Evolutionary conservation across 2,329 filamentous ascomycete genomes (phyloP), one percentile per base, ranked within the genome.

Genomic region (Cordyceps militaris): DNA sequence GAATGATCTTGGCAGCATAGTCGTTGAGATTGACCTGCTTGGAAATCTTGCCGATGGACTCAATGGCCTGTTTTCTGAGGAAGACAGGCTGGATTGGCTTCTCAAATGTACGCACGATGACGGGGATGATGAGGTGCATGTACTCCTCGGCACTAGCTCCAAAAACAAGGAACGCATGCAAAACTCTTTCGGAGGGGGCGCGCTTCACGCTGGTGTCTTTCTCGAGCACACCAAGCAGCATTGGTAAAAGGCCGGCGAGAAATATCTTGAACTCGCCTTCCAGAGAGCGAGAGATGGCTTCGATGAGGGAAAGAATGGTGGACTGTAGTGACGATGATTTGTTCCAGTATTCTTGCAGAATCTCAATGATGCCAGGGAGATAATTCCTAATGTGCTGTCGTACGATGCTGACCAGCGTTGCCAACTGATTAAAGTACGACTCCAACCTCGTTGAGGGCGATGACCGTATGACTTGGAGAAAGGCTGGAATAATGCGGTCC

Each of bases 251-350:
- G 13, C 87, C 85, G 4, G 94, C 94, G 11, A 99, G 77, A 66
- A 97, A 97, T 44, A 96, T 88, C 71, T 97, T 96, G 78, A 99
- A 99, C 69, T 99, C 94, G 62, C 94, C 94, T 67, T 99, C 94
- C 1, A 99, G 76, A 0, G 94, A 96, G 60, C 89, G 85, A 4
- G 94, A 91, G 59, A 99, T 96, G 0, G 93, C 90, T 71, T 99
- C 94, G 8, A 99, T 88, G 26, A 99, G 79, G 1, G 88, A 88
- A 54, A 99, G 75, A 57, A 99, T 97, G 0, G 95, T 99, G 0
- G 87, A 86, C 71, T 97, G 94, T 3, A 97, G 79, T 32, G 88
- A 86, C 13, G 87, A 80, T 6, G 88, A 89, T 32, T 82, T 82
- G 65, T 90, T 84, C 94, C 94, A 99, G 71, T 91, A 97, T 60